phyloP scores from a whole-genome alignment of 345 rosid species.

The Pistacia vera region DNA sequence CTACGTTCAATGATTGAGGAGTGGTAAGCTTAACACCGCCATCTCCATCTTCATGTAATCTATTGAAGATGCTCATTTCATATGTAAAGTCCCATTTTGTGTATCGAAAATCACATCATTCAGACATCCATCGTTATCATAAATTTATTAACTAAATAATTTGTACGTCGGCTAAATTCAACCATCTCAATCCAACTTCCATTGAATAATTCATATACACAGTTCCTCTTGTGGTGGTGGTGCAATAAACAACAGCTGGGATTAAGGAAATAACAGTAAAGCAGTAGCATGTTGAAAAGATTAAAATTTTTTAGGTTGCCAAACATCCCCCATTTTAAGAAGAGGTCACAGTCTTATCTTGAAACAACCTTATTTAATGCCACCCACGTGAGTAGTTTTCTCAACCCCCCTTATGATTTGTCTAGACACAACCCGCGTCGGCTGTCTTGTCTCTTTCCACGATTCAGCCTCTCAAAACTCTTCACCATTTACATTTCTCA shows the following conservation, averaged over 20 bases:
- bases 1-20: constrained; percentile 15
- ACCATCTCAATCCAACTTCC: too few relatives aligned
- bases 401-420: neutral
- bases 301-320: neutral
- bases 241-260: too few relatives aligned
- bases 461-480: neutral
- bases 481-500: too few relatives aligned
- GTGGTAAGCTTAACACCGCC: neutral
- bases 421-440: neutral
- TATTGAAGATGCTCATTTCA: too few relatives aligned
- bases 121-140: too few relatives aligned
- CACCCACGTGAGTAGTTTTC: constrained; percentile 4
- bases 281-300: neutral
- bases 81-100: neutral
- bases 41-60: neutral
- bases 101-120: neutral
- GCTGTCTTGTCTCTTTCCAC: constrained; percentile 10
- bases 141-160: too few relatives aligned
- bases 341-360: neutral
- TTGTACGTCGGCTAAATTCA: too few relatives aligned
- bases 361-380: constrained; percentile 12
- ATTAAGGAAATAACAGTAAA: too few relatives aligned
- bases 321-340: neutral
- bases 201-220: too few relatives aligned
- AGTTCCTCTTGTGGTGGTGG: too few relatives aligned